A percentile compares a stretch with the other conserved stretches of the same genome.
phyloP scores from a whole-genome alignment of 2,329 filamentous ascomycete species.

The Colletotrichum sp. region DNA sequence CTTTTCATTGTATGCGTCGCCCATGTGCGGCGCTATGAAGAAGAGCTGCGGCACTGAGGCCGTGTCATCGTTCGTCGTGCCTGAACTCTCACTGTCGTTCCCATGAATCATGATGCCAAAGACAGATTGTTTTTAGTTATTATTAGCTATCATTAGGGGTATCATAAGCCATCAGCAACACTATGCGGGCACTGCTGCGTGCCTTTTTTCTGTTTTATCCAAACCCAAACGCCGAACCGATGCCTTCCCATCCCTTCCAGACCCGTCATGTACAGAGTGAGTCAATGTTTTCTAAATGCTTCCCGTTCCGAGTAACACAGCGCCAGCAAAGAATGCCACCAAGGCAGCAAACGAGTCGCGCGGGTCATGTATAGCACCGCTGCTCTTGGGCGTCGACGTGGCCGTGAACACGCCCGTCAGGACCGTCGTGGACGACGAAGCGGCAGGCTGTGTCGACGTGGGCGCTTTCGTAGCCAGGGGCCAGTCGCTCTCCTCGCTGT shows the following conservation, averaged over 20 bases:
- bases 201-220: neutral
- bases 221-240: neutral
- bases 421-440: slow-evolving; percentile 23
- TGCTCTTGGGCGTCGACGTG: slow-evolving; percentile 34
- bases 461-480: slow-evolving; percentile 34
- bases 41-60: neutral
- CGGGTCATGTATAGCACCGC: neutral
- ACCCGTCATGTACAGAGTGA: neutral
- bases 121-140: neutral
- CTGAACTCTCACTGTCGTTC: rapidly evolving
- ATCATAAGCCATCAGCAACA: neutral
- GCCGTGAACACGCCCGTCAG: slow-evolving; percentile 40
- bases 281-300: neutral
- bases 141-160: slow-evolving; percentile 3
- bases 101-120: neutral
- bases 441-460: slow-evolving; percentile 25
- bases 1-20: slow-evolving; percentile 1
- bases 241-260: neutral
- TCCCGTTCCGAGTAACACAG: neutral
- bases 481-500: slow-evolving; percentile 46
- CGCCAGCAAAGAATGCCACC: slow-evolving; percentile 27
- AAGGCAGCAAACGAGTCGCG: slow-evolving; percentile 17
- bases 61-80: neutral
- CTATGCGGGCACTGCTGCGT: neutral
- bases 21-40: neutral